Evolutionary conservation across 768 basidiomycete genomes (phyloP).

Genomic region (Serpula lacrymans): DNA sequence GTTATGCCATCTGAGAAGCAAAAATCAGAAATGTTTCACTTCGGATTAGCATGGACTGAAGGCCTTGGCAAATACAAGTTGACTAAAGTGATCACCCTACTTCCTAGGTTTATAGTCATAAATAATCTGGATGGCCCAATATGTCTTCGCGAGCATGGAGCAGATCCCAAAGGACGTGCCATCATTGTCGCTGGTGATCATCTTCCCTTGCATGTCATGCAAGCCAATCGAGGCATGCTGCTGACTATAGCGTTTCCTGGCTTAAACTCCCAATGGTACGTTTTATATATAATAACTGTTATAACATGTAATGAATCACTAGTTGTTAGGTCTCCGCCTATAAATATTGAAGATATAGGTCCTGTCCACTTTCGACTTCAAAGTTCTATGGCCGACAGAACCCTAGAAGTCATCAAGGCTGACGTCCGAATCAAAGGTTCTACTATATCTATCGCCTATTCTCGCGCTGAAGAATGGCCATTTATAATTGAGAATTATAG

Average conservation of each 20-base stretch:
- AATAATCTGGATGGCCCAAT: slow-evolving; percentile 71
- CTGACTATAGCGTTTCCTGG: slow-evolving; percentile 87
- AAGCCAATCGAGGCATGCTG: slow-evolving; percentile 64
- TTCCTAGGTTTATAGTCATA: slow-evolving; percentile 87
- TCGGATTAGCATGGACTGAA: slow-evolving; percentile 90
- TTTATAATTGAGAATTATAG: slow-evolving; percentile 89
- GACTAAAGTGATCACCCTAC: slow-evolving; percentile 87
- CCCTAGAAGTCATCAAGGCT: slow-evolving; percentile 59
- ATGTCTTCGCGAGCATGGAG: slow-evolving; percentile 83
- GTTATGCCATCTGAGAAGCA: slow-evolving; percentile 62
- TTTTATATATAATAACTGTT: slow-evolving; percentile 6
- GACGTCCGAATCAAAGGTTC: slow-evolving; percentile 84
- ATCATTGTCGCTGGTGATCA: slow-evolving; percentile 66
- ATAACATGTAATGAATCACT: slow-evolving; percentile 1
- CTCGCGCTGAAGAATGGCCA: slow-evolving; percentile 72
- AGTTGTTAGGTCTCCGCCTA: slow-evolving; percentile 76
- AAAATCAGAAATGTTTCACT: slow-evolving; percentile 65
- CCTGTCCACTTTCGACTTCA: slow-evolving; percentile 69
- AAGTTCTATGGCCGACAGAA: slow-evolving; percentile 32
- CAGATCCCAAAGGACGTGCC: slow-evolving; percentile 57
- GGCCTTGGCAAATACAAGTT: slow-evolving; percentile 97
- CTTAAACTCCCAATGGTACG: slow-evolving; percentile 76
- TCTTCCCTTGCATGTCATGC: slow-evolving; percentile 63
- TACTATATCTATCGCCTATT: slow-evolving; percentile 82
- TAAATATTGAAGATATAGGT: slow-evolving; percentile 92